Evolutionary conservation across 306 rosid species (phyloP), one percentile per base, ranked within the genome.

Genomic region (Delonix regia): DNA sequence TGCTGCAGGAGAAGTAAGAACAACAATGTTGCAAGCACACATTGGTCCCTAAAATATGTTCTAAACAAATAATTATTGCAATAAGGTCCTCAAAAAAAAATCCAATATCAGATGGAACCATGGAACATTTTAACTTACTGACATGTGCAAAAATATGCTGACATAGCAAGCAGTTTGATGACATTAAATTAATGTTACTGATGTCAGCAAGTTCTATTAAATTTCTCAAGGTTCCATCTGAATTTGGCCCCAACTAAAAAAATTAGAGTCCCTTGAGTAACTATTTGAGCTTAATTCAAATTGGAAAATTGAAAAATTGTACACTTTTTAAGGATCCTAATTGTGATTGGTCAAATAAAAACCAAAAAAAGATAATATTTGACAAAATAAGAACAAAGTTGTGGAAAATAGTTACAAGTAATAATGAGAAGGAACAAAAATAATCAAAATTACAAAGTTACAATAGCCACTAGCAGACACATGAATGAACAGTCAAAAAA

Each of bases 301-400:
- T 8, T 42, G 8, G 1, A 1, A 42, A 42, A 42, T 42, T 42
- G 24, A 51, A 51, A 51, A 7, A 51, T 4, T 18, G 24, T 51
- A 19, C 22, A 51, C 18, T 18, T n/a, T 51, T 51, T n/a, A 51
- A 51, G 24, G 57, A n/a, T 0, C 24, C 10, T 18, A 18, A 51
- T 0, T 51, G 57, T 51, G n/a, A 51, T n/a, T 51, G 16, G n/a
- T 18, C 24, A 6, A 48, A 48, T 18, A n/a, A 52, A 63, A 53
- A 33, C 47, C 33, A 67, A 70, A 36, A 49, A 48, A 7, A 33
- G 52, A 66, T 69, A 15, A 36, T 30, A 25, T 51, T 48, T 71
- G 18, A 25, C 59, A 75, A 60, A 79, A 45, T 52, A 51, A 28
- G 83, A 68, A 69, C 34, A 60, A 69, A 4, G 1, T 30, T 30